Base-by-base conservation (phyloP, 805 yeast species). In the Starmerella kuoi region DNA sequence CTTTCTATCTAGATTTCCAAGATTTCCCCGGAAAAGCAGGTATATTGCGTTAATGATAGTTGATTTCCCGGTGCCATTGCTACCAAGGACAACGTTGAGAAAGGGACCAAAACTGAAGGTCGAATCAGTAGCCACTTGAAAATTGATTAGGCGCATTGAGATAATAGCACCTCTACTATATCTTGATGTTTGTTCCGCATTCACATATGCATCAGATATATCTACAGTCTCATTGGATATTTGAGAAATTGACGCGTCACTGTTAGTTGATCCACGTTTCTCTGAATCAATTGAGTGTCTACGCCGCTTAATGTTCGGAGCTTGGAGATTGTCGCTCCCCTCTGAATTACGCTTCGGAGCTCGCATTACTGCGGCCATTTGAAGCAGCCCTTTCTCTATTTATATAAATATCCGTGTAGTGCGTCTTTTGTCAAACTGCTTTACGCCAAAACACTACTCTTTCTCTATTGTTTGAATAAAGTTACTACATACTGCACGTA, bases 41-140 rank as follows among this genome's bases (percentile, higher is more conserved):
- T 94, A 88, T 1, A 88, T 74, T 0, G 95, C 97, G 46, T 95
- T 83, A 3, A 91, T 87, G 54, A 91, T 74, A 0, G 97, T 85
- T 30, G 91, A 78, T 55, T 91, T 91, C 5, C 98, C 98, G 0
- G 94, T 74, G 27, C 99, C 99, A 58, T 91, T 91, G 11, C 96
- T 96, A 0, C 96, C 98, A 40, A 91, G 79, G 44, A 91, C 81
- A 78, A 91, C 75, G 57, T 91, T 91, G 56, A 91, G 67, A 2
- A 78, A 68, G 0, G 96, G 95, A 0, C 88, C 80, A 43, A 88
- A 69, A 31, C 69, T 67, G 60, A 44, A 54, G 12, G 51, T 38
- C 7, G 48, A 45, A 30, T 47, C 45, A 2, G 31, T 32, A 21
- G 54, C 48, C 14, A 53, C 53, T 46, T 54, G 58, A 41, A 54